Evolutionary conservation across 2,329 filamentous ascomycete genomes (phyloP).

Genomic region (Fonsecaea pugnacius): DNA sequence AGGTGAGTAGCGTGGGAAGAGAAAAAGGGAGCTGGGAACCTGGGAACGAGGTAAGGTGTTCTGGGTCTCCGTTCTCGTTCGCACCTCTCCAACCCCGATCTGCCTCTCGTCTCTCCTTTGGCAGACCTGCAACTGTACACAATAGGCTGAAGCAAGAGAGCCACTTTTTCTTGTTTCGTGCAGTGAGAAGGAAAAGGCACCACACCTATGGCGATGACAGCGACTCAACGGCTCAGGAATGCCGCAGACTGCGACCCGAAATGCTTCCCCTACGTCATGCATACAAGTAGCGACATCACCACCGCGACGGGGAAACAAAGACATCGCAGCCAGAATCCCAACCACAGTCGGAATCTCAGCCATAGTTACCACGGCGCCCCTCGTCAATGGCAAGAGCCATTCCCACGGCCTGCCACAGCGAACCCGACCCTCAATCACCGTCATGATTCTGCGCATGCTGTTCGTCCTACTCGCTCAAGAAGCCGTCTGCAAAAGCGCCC

Average conservation of each 20-base stretch:
- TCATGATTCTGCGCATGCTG: constrained; percentile 8
- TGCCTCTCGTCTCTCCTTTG: constrained; percentile 6
- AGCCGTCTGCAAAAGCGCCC: constrained; percentile 25
- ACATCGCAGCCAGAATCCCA: constrained; percentile 13
- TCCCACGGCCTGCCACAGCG: constrained; percentile 11
- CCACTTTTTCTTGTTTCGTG: constrained; percentile 8
- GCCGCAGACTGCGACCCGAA: not conserved
- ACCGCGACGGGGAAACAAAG: constrained; percentile 3
- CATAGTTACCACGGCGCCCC: constrained; percentile 11
- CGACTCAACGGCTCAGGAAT: not conserved
- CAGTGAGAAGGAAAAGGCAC: not conserved
- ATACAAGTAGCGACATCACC: not conserved
- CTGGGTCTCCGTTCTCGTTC: not conserved
- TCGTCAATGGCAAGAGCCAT: constrained; percentile 5
- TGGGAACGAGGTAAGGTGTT: not conserved
- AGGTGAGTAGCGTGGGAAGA: constrained; percentile 16
- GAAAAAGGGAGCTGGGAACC: constrained; percentile 2
- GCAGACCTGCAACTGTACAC: constrained; percentile 4
- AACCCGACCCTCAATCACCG: constrained; percentile 9
- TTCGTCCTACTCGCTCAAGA: constrained; percentile 20
- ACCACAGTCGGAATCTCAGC: constrained; percentile 4
- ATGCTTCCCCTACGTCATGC: constrained; percentile 14
- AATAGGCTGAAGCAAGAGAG: not conserved
- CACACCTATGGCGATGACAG: not conserved
- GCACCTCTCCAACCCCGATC: constrained; percentile 7